These are phyloP conservation scores for Ogataea hybrid DNA, from an alignment of 1,139 yeast species.

Conservation along the genomic window DNA sequence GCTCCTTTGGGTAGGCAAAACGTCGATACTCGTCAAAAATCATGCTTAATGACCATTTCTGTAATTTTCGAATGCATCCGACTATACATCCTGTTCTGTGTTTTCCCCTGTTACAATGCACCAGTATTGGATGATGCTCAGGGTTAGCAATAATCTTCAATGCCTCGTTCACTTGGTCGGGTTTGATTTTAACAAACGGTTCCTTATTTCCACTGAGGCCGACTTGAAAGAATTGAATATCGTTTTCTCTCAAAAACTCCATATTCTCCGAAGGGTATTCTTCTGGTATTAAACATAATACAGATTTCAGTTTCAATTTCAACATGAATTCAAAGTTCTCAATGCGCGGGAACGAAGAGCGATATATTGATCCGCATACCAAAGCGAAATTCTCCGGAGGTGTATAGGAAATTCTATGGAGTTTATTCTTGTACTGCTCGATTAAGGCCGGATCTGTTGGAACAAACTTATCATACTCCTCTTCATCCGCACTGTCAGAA, in stretches of 20 bases:
- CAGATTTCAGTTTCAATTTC: conserved; percentile 60
- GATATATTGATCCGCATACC: conserved; percentile 74
- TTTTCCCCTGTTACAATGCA: conserved; percentile 95
- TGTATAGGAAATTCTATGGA: conserved; percentile 17
- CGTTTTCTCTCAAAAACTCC: conserved; percentile 57
- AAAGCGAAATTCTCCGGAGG: conserved; percentile 96
- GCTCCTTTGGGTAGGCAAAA: conserved; percentile 91
- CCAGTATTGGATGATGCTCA: conserved; percentile 81
- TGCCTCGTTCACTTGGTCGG: conserved; percentile 75
- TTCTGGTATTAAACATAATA: conserved; percentile 86
- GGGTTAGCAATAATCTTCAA: conserved; percentile 80
- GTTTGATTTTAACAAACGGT: conserved; percentile 85
- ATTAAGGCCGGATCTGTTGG: conserved; percentile 26
- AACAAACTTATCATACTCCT: conserved; percentile 28
- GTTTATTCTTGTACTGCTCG: conserved; percentile 14
- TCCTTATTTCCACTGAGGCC: conserved; percentile 97
- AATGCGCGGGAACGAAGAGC: conserved; percentile 86
- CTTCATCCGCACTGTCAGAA: conserved; percentile 25
- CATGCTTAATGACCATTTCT: conserved; percentile 89
- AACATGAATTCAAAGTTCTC: conserved; percentile 73
- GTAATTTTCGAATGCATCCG: conserved; percentile 85
- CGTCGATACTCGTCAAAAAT: conserved; percentile 93
- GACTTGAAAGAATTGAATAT: conserved; percentile 73
- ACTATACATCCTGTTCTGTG: conserved; percentile 96
- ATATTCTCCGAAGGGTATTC: conserved; percentile 79